Conservation (phyloP, 768 basidiomycete genomes). For the Galerina sulciceps region DNA sequence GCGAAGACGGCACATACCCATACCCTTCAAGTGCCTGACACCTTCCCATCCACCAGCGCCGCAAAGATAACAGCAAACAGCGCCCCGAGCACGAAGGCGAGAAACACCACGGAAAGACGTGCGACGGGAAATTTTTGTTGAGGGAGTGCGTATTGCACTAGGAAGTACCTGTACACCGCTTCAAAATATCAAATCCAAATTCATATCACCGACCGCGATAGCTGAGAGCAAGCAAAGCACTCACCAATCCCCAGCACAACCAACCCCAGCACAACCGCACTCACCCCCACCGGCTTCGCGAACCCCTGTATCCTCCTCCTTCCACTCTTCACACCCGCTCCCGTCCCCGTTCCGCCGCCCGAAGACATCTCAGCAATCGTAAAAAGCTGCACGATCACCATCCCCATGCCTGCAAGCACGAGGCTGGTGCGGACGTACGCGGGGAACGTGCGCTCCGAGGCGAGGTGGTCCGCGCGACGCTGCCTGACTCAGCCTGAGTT, state of each 20-base stretch:
- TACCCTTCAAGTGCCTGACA: no score
- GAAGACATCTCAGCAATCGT: conserved; percentile 24
- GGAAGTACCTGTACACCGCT: conserved; percentile 26
- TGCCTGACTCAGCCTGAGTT: conserved; percentile 68
- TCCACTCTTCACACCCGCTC: no score
- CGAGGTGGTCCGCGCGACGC: conserved; percentile 66
- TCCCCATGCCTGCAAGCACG: conserved; percentile 59
- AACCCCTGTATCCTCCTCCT: conserved; percentile 18
- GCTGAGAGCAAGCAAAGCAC: not conserved
- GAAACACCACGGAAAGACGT: conserved; percentile 21
- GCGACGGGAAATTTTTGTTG: conserved; percentile 25
- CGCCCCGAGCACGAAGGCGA: conserved; percentile 20
- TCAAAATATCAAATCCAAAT: not conserved
- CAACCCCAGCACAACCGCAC: conserved; percentile 18
- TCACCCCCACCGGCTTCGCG: conserved; percentile 22
- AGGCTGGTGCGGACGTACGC: conserved; percentile 68
- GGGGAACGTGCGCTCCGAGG: conserved; percentile 64
- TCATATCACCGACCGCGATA: not conserved
- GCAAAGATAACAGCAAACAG: conserved; percentile 22
- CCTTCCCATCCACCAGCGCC: conserved; percentile 14
- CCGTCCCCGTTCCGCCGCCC: not conserved
- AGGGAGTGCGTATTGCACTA: conserved; percentile 23
- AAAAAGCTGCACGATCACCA: conserved; percentile 33
- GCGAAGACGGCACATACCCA: no score
- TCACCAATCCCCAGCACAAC: conserved; percentile 22